phyloP scores from a whole-genome alignment of 1,284 basidiomycete genomes.

The Phylloboletellus chloephorus region DNA sequence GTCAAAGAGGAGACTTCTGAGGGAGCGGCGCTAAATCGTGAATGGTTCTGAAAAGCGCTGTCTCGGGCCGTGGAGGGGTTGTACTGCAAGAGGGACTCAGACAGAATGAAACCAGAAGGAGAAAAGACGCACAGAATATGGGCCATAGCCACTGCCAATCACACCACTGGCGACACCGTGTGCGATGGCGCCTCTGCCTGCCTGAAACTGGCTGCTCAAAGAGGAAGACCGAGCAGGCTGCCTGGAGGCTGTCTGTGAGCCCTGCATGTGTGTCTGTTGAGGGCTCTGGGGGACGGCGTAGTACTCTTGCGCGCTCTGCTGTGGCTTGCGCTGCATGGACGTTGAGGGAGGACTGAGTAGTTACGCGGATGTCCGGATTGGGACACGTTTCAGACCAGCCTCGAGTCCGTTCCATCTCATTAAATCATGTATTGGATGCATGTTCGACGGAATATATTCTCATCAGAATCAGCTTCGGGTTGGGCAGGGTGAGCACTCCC shows the following conservation, averaged over 20 bases:
- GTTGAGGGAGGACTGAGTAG: slow-evolving; percentile 14
- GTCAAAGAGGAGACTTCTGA: slow-evolving; percentile 51
- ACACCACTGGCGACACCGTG: slow-evolving; percentile 67
- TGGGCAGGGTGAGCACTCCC: no score
- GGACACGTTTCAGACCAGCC: no score
- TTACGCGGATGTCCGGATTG: no score
- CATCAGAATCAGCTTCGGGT: no score
- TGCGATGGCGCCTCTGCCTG: slow-evolving; percentile 50
- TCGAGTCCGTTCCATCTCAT: no score
- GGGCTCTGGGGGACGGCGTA: slow-evolving; percentile 50
- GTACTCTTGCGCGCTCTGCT: slow-evolving; percentile 34
- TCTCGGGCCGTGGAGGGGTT: slow-evolving; percentile 47
- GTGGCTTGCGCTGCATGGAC: slow-evolving; percentile 33
- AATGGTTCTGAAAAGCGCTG: slow-evolving; percentile 38
- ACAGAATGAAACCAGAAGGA: slow-evolving; percentile 2
- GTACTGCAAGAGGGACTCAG: slow-evolving; percentile 40
- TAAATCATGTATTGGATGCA: no score
- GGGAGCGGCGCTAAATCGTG: slow-evolving; percentile 56
- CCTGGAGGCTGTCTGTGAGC: slow-evolving; percentile 28
- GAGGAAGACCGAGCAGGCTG: slow-evolving; percentile 30
- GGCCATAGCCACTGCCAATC: slow-evolving; percentile 72
- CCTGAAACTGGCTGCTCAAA: slow-evolving; percentile 30
- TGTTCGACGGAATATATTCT: no score
- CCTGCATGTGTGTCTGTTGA: slow-evolving; percentile 28
- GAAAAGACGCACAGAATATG: slow-evolving; percentile 60